Evolutionary conservation across 495 filamentous ascomycete genomes (phyloP), one percentile per base, ranked within the genome.

Genomic region (Aspergillus haitiensis): DNA sequence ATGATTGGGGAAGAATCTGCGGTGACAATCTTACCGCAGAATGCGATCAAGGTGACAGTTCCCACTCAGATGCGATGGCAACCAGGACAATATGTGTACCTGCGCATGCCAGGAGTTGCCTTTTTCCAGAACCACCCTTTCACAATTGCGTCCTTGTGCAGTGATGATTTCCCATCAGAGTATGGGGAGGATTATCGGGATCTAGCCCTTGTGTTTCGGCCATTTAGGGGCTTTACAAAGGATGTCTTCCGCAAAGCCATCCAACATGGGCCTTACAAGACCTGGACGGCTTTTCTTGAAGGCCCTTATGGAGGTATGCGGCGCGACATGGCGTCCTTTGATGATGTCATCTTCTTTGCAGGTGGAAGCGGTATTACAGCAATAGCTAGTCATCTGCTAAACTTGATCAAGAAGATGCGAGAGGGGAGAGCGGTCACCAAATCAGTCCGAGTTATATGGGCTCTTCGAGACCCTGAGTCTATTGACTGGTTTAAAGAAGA

Each of bases 401-500:
- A 96, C 63, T 77, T 98, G 52, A 93, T 96, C 76, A 96, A 96
- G 77, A 88, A 92, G 60, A 96, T 97, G 83, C 86, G 89, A 15
- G 91, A 95, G 67, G 88, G 90, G 15, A 96, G 96, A 65, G 94
- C 93, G 35, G 89, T 97, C 55, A 96, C 93, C 13, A 90, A 86
- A 72, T 89, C 88, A 55, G 87, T 98, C 32, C 87, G 92, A 18
- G 89, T 98, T 6, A 84, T 98, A 11, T 98, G 93, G 93, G 86
- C 92, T 16, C 76, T 98, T 48, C 93, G 93, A 70, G 85, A 87
- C 53, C 84, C 90, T 37, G 93, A 97, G 73, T 91, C 90, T 7
- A 92, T 98, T 83, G 92, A 96, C 70, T 98, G 93, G 93, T 98
- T 98, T 81, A 89, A 90, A 69, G 93, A 97, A 75, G 94, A 97